phyloP scores from a whole-genome alignment of 2,329 filamentous ascomycete species.

The Pestalotiopsis sp. region DNA sequence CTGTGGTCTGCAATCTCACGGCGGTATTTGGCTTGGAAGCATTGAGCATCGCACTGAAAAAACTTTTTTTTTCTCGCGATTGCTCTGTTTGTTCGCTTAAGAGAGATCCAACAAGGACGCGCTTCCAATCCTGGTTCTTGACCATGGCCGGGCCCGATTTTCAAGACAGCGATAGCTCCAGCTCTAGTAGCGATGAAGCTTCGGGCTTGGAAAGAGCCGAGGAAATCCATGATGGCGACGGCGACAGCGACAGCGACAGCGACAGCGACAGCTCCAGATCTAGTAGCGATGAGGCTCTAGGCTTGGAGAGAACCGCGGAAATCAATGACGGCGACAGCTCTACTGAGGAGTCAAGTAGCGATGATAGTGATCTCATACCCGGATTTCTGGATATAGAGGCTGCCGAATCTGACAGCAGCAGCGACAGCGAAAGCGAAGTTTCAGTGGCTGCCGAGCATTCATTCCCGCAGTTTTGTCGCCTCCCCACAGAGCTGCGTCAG shows the following conservation, averaged over 20 bases:
- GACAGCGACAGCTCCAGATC: not conserved
- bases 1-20: too few species aligned
- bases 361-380: conserved; percentile 12
- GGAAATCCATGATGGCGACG: not conserved
- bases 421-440: conserved; percentile 12
- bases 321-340: conserved; percentile 8
- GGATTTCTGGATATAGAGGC: conserved; percentile 33
- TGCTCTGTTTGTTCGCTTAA: not conserved
- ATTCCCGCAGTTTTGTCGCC: conserved; percentile 35
- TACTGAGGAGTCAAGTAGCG: conserved; percentile 21
- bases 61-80: too few species aligned
- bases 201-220: not conserved
- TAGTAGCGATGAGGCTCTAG: not conserved
- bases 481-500: conserved; percentile 36
- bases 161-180: not conserved
- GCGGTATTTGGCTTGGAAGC: too few species aligned
- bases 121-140: not conserved
- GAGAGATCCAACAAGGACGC: not conserved
- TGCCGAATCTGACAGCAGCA: conserved; percentile 23
- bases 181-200: too few species aligned
- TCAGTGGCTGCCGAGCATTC: conserved; percentile 13
- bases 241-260: not conserved
- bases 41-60: too few species aligned
- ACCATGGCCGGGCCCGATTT: not conserved
- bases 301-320: not conserved